phyloP scores from a whole-genome alignment of 192 early-diverging fungal genomes.

The Coemansia sp. region DNA sequence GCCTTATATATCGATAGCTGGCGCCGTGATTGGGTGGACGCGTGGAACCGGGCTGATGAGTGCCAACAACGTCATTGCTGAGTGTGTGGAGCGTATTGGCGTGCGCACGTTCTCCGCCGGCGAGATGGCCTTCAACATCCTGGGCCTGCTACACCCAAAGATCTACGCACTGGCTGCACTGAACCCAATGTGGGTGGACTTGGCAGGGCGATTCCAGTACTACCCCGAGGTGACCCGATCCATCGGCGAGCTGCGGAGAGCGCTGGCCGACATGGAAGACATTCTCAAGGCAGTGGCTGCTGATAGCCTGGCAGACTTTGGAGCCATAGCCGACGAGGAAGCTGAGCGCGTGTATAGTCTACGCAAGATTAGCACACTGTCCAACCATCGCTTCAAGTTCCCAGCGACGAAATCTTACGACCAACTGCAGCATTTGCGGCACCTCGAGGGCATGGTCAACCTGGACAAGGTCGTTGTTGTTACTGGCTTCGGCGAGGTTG shows the following conservation, averaged over 20 bases:
- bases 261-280: conserved; percentile 84
- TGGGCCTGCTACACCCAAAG: conserved; percentile 83
- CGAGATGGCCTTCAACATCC: conserved; percentile 95
- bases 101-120: conserved; percentile 88
- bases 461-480: conserved; percentile 92
- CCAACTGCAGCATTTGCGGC: conserved; percentile 63
- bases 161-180: conserved; percentile 73
- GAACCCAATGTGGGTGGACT: conserved; percentile 91
- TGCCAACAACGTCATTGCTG: conserved; percentile 84
- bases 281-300: conserved; percentile 81
- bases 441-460: conserved; percentile 78
- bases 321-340: conserved; percentile 74
- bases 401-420: conserved; percentile 65
- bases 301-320: conserved; percentile 80
- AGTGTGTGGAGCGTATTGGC: conserved; percentile 73
- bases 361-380: conserved; percentile 85
- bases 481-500: conserved; percentile 93
- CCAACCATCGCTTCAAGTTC: conserved; percentile 96
- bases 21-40: conserved; percentile 97
- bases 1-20: conserved; percentile 80
- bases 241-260: conserved; percentile 19
- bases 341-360: conserved; percentile 67
- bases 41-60: conserved; percentile 95
- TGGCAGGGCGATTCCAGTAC: conserved; percentile 91
- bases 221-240: conserved; percentile 58